Conservation (phyloP, 495 filamentous ascomycete genomes). For the Tuber indicum region DNA sequence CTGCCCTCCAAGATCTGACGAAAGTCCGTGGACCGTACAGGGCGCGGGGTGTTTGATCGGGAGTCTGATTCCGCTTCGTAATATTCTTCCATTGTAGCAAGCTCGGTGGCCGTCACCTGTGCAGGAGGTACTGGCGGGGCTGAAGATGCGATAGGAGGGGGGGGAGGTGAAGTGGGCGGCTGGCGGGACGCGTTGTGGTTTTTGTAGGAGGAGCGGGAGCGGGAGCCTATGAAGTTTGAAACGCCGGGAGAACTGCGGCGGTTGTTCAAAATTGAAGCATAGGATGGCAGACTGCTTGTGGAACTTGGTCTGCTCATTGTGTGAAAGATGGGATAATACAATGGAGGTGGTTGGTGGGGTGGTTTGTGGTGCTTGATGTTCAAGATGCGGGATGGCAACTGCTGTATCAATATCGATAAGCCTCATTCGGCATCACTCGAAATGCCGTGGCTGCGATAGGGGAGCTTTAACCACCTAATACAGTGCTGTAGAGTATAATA, state of each 20-base stretch:
- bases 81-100: not conserved
- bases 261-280: constrained; percentile 14
- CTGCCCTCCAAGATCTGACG: constrained; percentile 27
- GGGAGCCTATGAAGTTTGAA: constrained; percentile 24
- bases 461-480: not conserved
- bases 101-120: not conserved
- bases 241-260: constrained; percentile 22
- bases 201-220: constrained; percentile 16
- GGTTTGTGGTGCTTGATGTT: constrained; percentile 9
- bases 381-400: not conserved
- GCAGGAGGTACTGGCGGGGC: not conserved
- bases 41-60: constrained; percentile 5
- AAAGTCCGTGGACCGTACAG: constrained; percentile 25
- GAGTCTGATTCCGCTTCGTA: constrained; percentile 1
- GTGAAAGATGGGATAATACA: not conserved
- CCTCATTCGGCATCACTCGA: not conserved
- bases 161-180: not conserved
- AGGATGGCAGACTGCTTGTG: constrained; percentile 21
- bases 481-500: not conserved
- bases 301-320: constrained; percentile 26
- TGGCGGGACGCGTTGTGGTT: constrained; percentile 15
- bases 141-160: not conserved
- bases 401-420: not conserved
- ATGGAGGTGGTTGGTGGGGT: not conserved
- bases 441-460: not conserved